Evolutionary conservation across 768 basidiomycete genomes (phyloP), one percentile per base, ranked within the genome.

Genomic region (Boletus bicolor): DNA sequence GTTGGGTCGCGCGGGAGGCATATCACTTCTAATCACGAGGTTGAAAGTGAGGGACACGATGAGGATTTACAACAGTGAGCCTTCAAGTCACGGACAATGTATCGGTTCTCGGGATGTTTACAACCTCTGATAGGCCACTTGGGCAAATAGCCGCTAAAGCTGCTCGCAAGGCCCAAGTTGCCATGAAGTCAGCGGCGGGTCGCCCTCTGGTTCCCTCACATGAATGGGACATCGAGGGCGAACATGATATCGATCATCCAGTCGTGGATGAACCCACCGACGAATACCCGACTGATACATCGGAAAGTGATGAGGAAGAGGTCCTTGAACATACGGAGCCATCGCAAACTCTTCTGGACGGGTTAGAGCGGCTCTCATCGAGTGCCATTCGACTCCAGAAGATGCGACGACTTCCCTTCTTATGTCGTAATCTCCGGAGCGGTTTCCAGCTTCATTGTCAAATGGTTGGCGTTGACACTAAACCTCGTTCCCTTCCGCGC

Each of bases 321-420:
- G 21, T 30, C 0, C 9, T 19, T 15, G 49, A 59, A 49, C n/a
- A 51, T 34, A 43, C 56, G n/a, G 48, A 49, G 5, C 75, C 78
- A 24, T 64, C 73, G 14, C 69, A 70, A 4, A 56, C 66, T 3
- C 68, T 82, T 42, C 37, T 79, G 30, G 54, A 67, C 5, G 72
- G 71, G 12, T 55, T 80, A 12, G 71, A 77, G 49, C 55, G 56
- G 12, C 53, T 77, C 17, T 68, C 68, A 0, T 62, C 70, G 1
- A 56, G 72, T 1, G 60, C 65, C 4, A 55, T 74, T 42, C 74
- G 73, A 19, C 72, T 81, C 67, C 75, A 76, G 36, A 65, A 63
- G 24, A 69, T 71, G 11, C 59, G 57, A 15, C 72, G 71, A 49
- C 74, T 86, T 6, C 86, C 86, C 0, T 88, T 87, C 63, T 72